Evolutionary conservation across 306 rosid genomes (phyloP).

Genomic region (Casuarina cunninghamiana): DNA sequence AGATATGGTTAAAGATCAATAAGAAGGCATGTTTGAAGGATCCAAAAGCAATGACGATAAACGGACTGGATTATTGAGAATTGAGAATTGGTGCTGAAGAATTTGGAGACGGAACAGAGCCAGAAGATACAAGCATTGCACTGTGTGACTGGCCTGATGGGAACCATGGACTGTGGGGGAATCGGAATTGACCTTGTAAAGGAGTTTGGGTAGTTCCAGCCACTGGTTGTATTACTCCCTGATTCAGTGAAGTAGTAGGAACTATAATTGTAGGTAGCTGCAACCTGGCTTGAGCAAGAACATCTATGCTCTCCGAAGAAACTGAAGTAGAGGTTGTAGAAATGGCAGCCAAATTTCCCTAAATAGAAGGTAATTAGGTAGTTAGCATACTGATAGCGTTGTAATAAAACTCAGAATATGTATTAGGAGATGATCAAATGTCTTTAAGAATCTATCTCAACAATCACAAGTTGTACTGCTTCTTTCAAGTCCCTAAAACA

Average conservation of each 20-base stretch:
- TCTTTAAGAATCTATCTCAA: conserved; percentile 6
- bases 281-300: conserved; percentile 41
- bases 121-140: conserved; percentile 38
- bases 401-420: conserved; percentile 1
- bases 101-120: conserved; percentile 41
- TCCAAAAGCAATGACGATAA: conserved; percentile 43
- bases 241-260: conserved; percentile 40
- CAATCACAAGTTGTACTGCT: conserved; percentile 18
- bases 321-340: conserved; percentile 43
- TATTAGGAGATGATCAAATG: neutral
- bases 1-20: too few species aligned
- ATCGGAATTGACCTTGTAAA: conserved; percentile 47
- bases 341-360: conserved; percentile 70
- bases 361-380: conserved; percentile 26
- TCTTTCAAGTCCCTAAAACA: conserved; percentile 22
- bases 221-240: conserved; percentile 43
- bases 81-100: conserved; percentile 36
- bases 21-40: conserved; percentile 42
- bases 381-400: conserved; percentile 18
- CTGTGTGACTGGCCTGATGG: conserved; percentile 43
- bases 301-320: conserved; percentile 36
- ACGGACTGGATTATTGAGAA: conserved; percentile 41
- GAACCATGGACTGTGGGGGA: conserved; percentile 54
- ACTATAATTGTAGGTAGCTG: conserved; percentile 28
- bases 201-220: conserved; percentile 38